Base-by-base conservation (phyloP, 108 stramenopile species). In the Cylindrotheca fusiformis region DNA sequence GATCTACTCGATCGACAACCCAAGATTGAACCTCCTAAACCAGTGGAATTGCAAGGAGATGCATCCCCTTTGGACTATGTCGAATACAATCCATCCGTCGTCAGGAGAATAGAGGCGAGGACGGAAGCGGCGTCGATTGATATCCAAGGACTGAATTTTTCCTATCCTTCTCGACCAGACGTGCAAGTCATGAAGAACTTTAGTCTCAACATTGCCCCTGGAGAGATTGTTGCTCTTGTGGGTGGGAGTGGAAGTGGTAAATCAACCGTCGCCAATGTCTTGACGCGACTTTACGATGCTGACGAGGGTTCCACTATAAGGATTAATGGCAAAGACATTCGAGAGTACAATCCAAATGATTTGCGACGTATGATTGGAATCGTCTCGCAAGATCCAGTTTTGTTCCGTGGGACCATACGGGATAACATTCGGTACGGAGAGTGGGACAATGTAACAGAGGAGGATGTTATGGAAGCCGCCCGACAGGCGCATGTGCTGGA, bases 311-410 rank as follows among this genome's bases (percentile, higher is more conserved):
- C 32, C 4, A 41, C 67, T 22, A 84, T 98, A 4, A 69, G 67
- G 28, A 65, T 98, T 56, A 80, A 91, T 61, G 95, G 87, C 14
- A 58, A 78, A 29, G 75, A 86, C 44, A 71, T 98, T 25, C 58
- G 53, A 23, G 68, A 80, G 14, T 79, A 88, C 2, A 76, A 82
- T 22, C 81, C 85, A 62, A 48, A 73, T 60, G 58, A 74, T 26
- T 61, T 96, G 17, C 81, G 95, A 29, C 59, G 70, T 14, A 76
- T 73, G 30, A 86, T 96, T 50, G 94, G 90, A 0, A 83, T 98
- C 14, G 95, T 96, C 4, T 84, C 92, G 4, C 95, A 97, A 71
- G 97, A 98, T 58, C 92, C 95, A 26, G 69, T 90, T 10, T 80
- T 98, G 25, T 96, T 98, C 74, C 84, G 76, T 28, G 93, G 90